These are phyloP conservation scores for Calonectria pauciramosa DNA, from an alignment of 2,329 filamentous ascomycete species.

Conservation along the genomic window DNA sequence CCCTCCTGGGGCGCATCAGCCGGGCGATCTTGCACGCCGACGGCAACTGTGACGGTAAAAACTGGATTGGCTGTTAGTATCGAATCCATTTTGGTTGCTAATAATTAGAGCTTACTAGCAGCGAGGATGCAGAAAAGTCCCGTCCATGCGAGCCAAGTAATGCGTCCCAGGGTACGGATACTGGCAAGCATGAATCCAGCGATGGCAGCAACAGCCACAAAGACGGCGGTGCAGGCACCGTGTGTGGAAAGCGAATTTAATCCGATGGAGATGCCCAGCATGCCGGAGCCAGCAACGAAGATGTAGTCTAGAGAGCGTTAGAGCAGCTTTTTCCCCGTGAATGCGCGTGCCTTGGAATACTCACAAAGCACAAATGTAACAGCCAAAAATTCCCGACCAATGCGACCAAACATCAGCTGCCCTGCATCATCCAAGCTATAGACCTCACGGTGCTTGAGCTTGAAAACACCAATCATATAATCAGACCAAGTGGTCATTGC, in stretches of 20 bases:
- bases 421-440: slow-evolving; percentile 68
- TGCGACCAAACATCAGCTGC: slow-evolving; percentile 59
- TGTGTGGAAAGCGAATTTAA: slow-evolving; percentile 16
- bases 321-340: no score
- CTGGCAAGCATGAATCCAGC: background rate
- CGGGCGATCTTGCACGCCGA: slow-evolving; percentile 37
- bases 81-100: no score
- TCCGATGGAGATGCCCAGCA: slow-evolving; percentile 18
- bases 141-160: slow-evolving; percentile 15
- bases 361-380: slow-evolving; percentile 51
- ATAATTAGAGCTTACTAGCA: slow-evolving; percentile 20
- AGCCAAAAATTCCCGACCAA: slow-evolving; percentile 58
- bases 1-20: slow-evolving; percentile 32
- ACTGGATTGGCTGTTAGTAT: slow-evolving; percentile 1
- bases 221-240: slow-evolving; percentile 11
- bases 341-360: no score
- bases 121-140: slow-evolving; percentile 24
- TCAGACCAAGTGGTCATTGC: slow-evolving; percentile 62
- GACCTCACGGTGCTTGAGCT: slow-evolving; percentile 62
- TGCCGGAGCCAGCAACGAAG: slow-evolving; percentile 13
- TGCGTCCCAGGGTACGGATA: slow-evolving; percentile 18
- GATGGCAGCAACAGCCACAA: slow-evolving; percentile 18
- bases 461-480: slow-evolving; percentile 64
- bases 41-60: slow-evolving; percentile 40
- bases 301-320: slow-evolving; percentile 2